phyloP scores from a whole-genome alignment of 2,329 filamentous ascomycete genomes.

The Magnaporthiopsis incrustans region DNA sequence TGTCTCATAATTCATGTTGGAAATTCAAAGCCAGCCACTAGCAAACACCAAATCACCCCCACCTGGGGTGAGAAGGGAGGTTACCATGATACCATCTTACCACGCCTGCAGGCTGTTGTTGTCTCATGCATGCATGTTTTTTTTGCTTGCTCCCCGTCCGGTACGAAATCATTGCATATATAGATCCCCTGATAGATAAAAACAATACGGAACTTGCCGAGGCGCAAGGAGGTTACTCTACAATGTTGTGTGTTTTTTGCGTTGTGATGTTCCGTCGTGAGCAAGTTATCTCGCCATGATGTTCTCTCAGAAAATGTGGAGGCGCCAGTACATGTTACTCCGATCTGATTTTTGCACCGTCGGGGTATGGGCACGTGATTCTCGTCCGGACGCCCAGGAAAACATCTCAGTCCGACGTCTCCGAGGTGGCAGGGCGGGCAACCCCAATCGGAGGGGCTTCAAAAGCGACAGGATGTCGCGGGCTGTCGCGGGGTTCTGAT shows the following conservation, averaged over 20 bases:
- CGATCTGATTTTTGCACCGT: too few species aligned
- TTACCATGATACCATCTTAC: not conserved
- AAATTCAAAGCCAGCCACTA: not conserved
- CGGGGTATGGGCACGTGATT: too few species aligned
- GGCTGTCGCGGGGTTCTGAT: too few species aligned
- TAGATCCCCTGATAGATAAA: slow-evolving; percentile 1
- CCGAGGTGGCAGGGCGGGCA: too few species aligned
- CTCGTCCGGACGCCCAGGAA: too few species aligned
- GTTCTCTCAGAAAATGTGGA: too few species aligned
- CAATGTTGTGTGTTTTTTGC: not conserved
- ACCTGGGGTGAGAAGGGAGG: not conserved
- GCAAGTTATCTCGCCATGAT: too few species aligned
- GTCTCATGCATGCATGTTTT: not conserved
- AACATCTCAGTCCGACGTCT: too few species aligned
- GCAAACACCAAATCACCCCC: not conserved
- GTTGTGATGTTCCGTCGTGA: not conserved
- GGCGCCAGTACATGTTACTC: too few species aligned
- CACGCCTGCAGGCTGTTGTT: not conserved
- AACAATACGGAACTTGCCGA: not conserved
- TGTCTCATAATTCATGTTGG: not conserved
- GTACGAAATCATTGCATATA: not conserved
- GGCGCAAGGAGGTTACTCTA: not conserved
- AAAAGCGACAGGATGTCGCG: too few species aligned
- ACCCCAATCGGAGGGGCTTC: too few species aligned
- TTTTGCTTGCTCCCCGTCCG: not conserved